phyloP scores from a whole-genome alignment of 345 rosid species.

The Cardamine chenopodiifolia region DNA sequence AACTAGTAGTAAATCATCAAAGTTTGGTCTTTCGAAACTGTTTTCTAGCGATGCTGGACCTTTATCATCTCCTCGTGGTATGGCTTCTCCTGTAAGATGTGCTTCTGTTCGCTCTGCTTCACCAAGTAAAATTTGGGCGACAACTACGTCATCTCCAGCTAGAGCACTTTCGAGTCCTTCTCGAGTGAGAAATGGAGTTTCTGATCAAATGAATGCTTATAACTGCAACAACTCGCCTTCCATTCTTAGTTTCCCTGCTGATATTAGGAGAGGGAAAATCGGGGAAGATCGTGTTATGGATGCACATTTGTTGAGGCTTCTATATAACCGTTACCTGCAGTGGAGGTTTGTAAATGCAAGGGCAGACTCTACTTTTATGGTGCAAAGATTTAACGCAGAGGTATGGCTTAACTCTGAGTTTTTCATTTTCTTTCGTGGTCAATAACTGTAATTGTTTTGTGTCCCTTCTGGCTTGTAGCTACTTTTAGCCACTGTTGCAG shows the following conservation, averaged over 20 bases:
- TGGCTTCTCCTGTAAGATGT: constrained; percentile 77
- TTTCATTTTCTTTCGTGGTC: background rate
- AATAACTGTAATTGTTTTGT: background rate
- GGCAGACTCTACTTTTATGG: constrained; percentile 63
- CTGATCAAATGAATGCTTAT: constrained; percentile 51
- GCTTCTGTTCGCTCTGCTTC: constrained; percentile 49
- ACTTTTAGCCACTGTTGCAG: constrained; percentile 10
- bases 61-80: constrained; percentile 63
- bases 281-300: constrained; percentile 75
- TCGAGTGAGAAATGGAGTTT: constrained; percentile 49
- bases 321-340: constrained; percentile 81
- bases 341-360: constrained; percentile 94
- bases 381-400: constrained; percentile 78
- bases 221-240: constrained; percentile 55
- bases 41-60: constrained; percentile 64
- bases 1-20: constrained; percentile 57
- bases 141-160: constrained; percentile 52
- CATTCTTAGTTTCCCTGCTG: constrained; percentile 81
- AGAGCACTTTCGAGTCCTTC: constrained; percentile 55
- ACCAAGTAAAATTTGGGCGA: constrained; percentile 53
- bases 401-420: constrained; percentile 44
- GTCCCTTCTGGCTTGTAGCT: constrained; percentile 7
- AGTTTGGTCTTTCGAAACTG: constrained; percentile 70
- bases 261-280: constrained; percentile 75
- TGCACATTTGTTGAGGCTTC: constrained; percentile 78